Evolutionary conservation across 768 basidiomycete species (phyloP).

Genomic region (Pholiota conissans): DNA sequence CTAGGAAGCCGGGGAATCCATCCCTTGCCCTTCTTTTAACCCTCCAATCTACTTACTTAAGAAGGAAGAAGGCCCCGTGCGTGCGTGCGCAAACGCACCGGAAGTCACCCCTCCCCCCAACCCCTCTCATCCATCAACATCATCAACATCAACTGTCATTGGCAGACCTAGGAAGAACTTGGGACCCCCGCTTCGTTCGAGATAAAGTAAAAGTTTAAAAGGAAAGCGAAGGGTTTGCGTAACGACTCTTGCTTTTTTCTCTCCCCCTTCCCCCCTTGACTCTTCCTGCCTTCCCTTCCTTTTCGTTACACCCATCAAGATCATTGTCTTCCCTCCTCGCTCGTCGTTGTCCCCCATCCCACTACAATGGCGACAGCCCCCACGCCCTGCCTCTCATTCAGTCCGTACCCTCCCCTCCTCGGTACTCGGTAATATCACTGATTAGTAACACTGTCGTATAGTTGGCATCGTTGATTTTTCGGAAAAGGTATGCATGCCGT

Average conservation of each 20-base stretch:
- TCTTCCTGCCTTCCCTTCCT: too few relatives aligned
- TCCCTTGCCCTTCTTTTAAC: background rate
- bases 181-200: too few relatives aligned
- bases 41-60: too few relatives aligned
- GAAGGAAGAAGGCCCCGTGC: background rate
- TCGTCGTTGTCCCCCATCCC: background rate
- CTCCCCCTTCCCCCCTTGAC: too few relatives aligned
- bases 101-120: too few relatives aligned
- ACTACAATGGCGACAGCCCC: slow-evolving; percentile 37
- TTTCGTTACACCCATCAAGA: background rate
- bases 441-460: slow-evolving; percentile 24
- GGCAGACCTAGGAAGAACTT: too few relatives aligned
- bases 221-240: too few relatives aligned
- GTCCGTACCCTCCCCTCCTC: slow-evolving; percentile 42
- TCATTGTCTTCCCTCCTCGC: background rate
- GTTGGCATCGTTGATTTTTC: slow-evolving; percentile 84
- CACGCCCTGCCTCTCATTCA: slow-evolving; percentile 76
- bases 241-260: too few relatives aligned
- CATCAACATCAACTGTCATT: too few relatives aligned
- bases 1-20: background rate
- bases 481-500: slow-evolving; percentile 49
- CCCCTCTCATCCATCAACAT: too few relatives aligned
- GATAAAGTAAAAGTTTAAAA: too few relatives aligned
- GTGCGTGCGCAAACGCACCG: too few relatives aligned
- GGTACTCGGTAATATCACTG: background rate